These are phyloP conservation scores for Camellia granthamiana DNA, from an alignment of 148 eudicot species.

Conservation along the genomic window DNA sequence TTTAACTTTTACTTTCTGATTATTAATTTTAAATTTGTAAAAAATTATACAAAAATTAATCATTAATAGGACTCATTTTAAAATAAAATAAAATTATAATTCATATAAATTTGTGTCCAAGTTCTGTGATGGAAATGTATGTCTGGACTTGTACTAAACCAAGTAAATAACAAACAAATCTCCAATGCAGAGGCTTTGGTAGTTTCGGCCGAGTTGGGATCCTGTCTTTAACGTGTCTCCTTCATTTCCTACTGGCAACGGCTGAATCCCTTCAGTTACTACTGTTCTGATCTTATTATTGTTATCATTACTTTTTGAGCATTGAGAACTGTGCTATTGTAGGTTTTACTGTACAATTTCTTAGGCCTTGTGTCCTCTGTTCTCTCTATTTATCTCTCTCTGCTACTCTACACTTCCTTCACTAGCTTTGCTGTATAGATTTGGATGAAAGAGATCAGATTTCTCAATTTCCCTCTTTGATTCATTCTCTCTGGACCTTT, in stretches of 20 bases:
- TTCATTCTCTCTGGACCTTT: neutral
- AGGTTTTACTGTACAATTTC: constrained; percentile 22
- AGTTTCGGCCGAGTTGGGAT: neutral
- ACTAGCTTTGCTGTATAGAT: constrained; percentile 30
- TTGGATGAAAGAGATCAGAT: constrained; percentile 12
- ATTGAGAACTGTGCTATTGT: constrained; percentile 28
- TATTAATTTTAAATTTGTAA: too few species aligned
- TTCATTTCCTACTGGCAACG: neutral
- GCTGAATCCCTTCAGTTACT: constrained; percentile 10
- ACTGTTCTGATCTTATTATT: constrained; percentile 24
- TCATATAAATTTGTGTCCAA: too few species aligned
- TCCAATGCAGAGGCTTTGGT: constrained; percentile 3
- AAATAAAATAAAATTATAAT: too few species aligned
- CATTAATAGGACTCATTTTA: too few species aligned
- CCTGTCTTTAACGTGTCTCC: constrained; percentile 3
- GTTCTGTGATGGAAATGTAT: too few species aligned
- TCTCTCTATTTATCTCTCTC: constrained; percentile 15
- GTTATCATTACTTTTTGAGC: constrained; percentile 17
- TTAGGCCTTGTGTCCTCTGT: constrained; percentile 3
- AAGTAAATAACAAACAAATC: neutral
- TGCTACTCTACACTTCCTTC: constrained; percentile 21
- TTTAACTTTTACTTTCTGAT: too few species aligned
- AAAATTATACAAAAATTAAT: too few species aligned
- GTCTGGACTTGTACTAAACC: too few species aligned
- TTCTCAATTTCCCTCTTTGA: constrained; percentile 6